A percentile compares a stretch with the other conserved stretches of the same genome.
Evolutionary conservation across 1,284 basidiomycete genomes (phyloP).

Genomic region (Vanrija pseudolonga): DNA sequence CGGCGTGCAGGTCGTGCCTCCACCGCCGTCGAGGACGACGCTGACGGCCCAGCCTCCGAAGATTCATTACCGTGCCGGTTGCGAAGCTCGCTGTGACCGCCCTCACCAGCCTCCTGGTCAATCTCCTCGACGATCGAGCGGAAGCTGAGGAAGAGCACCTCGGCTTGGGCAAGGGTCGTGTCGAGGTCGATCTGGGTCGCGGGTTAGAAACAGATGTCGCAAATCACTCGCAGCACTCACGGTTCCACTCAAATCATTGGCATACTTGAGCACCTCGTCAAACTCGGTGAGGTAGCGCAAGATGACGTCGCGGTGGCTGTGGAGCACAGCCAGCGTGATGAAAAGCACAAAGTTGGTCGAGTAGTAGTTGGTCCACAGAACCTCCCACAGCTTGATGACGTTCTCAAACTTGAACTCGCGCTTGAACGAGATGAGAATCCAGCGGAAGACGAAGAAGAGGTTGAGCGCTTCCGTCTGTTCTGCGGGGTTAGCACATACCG

Average conservation of each 20-base stretch:
- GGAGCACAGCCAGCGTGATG: conserved; percentile 85
- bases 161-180: conserved; percentile 84
- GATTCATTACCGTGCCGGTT: not conserved
- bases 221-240: conserved; percentile 25
- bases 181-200: conserved; percentile 70
- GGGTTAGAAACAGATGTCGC: not conserved
- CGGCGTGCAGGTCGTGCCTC: not conserved
- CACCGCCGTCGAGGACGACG: not conserved
- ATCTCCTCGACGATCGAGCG: conserved; percentile 70
- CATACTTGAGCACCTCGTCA: conserved; percentile 74
- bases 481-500: conserved; percentile 49
- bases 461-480: conserved; percentile 85
- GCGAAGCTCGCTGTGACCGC: not conserved
- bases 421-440: conserved; percentile 75
- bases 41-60: not conserved
- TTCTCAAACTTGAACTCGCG: conserved; percentile 90
- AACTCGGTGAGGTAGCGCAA: conserved; percentile 84
- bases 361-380: conserved; percentile 88
- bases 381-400: conserved; percentile 88
- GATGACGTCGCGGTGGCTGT: conserved; percentile 90
- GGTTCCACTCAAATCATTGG: conserved; percentile 88
- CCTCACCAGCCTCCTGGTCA: conserved; percentile 51
- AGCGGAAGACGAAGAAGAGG: conserved; percentile 97
- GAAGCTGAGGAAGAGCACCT: conserved; percentile 72
- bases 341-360: conserved; percentile 87